A percentile compares a stretch with the other conserved stretches of the same genome.
Conservation (phyloP, 2,329 filamentous ascomycete genomes). For the Phaeophleospora eucalypticola region DNA sequence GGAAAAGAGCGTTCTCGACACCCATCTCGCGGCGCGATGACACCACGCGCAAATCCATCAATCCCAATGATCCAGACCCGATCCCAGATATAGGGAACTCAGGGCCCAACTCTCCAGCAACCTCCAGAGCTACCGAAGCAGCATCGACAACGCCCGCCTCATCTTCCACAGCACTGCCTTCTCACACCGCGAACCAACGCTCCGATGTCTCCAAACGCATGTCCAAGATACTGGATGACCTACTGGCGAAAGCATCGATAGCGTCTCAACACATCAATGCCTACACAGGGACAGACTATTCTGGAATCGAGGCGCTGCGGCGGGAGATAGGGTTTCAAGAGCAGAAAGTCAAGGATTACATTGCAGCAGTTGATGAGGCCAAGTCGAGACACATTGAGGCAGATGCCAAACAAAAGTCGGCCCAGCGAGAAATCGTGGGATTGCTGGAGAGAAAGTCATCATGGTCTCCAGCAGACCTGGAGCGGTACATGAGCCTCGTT, state of each 20-base stretch:
- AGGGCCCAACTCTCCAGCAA: not conserved
- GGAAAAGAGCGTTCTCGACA: slow-evolving; percentile 14
- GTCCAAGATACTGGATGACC: slow-evolving; percentile 75
- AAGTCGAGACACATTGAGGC: slow-evolving; percentile 78
- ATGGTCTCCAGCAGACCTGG: slow-evolving; percentile 82
- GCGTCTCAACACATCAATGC: slow-evolving; percentile 89
- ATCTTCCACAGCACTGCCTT: slow-evolving; percentile 43
- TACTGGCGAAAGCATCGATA: slow-evolving; percentile 78
- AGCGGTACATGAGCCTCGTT: slow-evolving; percentile 91
- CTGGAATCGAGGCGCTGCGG: slow-evolving; percentile 82
- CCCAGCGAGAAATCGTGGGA: slow-evolving; percentile 92
- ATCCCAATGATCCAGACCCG: too few species aligned
- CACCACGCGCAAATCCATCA: slow-evolving; percentile 8
- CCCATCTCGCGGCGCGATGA: slow-evolving; percentile 11
- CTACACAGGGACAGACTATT: slow-evolving; percentile 81
- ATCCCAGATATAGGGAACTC: not conserved
- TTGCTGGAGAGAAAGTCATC: slow-evolving; percentile 89
- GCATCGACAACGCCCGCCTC: slow-evolving; percentile 8
- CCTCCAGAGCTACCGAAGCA: slow-evolving; percentile 2
- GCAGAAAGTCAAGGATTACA: slow-evolving; percentile 54
- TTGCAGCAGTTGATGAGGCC: slow-evolving; percentile 63
- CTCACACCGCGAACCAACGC: slow-evolving; percentile 50
- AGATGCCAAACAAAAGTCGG: slow-evolving; percentile 75
- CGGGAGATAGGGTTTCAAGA: slow-evolving; percentile 67
- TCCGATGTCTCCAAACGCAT: slow-evolving; percentile 59